Evolutionary conservation across 2,329 filamentous ascomycete species (phyloP).

Genomic region (Lecanicillium sp.): DNA sequence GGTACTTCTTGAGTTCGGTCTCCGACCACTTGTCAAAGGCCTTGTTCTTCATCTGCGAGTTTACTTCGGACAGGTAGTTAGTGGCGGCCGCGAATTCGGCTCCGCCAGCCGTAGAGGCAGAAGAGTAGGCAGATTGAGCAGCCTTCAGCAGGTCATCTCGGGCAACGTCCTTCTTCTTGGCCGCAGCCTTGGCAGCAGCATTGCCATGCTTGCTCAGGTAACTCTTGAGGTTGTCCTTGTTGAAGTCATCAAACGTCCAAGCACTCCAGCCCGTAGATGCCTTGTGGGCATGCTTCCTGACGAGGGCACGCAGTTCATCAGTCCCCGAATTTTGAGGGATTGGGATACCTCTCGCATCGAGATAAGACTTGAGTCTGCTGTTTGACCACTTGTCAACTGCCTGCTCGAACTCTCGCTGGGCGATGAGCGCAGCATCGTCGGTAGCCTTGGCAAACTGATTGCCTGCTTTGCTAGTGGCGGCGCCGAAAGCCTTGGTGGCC

Average conservation of each 20-base stretch:
- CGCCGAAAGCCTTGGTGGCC: constrained; percentile 55
- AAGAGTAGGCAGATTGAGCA: constrained; percentile 52
- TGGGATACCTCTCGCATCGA: constrained; percentile 69
- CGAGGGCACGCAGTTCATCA: constrained; percentile 66
- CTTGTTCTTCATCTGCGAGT: constrained; percentile 54
- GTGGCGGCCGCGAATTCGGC: constrained; percentile 59
- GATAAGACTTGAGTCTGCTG: constrained; percentile 67
- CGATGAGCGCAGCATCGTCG: constrained; percentile 54
- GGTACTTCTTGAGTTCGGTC: constrained; percentile 67
- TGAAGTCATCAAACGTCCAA: constrained; percentile 77
- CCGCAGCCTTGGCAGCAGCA: constrained; percentile 47
- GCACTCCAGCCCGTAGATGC: constrained; percentile 59
- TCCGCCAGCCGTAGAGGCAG: constrained; percentile 52
- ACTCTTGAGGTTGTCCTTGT: constrained; percentile 58
- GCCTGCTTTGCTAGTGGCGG: constrained; percentile 66
- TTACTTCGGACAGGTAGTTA: constrained; percentile 59
- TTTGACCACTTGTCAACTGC: constrained; percentile 62
- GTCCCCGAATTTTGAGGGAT: constrained; percentile 64
- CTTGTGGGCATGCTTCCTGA: constrained; percentile 67
- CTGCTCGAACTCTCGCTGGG: constrained; percentile 58
- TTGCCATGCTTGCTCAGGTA: constrained; percentile 47
- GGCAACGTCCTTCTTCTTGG: constrained; percentile 55
- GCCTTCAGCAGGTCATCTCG: constrained; percentile 67
- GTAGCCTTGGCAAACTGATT: constrained; percentile 74
- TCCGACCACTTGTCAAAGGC: constrained; percentile 69